phyloP scores from a whole-genome alignment of 2,329 filamentous ascomycete genomes.

The Calcarisporium arbuscula region DNA sequence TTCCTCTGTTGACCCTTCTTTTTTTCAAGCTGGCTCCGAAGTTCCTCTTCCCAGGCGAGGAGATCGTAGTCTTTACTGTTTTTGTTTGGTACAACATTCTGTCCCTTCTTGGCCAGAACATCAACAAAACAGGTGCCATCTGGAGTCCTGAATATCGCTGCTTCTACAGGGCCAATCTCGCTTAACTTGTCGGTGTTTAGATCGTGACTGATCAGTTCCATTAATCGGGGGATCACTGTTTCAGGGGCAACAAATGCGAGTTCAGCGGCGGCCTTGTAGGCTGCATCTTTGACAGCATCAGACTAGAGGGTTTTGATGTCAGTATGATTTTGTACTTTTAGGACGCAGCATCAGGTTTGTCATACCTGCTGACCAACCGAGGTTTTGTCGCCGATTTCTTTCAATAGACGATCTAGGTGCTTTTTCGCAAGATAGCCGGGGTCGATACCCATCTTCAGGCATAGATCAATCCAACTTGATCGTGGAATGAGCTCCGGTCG shows the following conservation, averaged over 20 bases:
- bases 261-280: slow-evolving; percentile 81
- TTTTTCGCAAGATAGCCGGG: slow-evolving; percentile 70
- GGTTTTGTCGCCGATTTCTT: slow-evolving; percentile 54
- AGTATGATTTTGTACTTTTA: slow-evolving; percentile 2
- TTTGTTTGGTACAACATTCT: slow-evolving; percentile 67
- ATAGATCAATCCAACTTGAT: slow-evolving; percentile 83
- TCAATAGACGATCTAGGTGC: slow-evolving; percentile 57
- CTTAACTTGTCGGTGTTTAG: slow-evolving; percentile 64
- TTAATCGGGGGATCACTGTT: slow-evolving; percentile 66
- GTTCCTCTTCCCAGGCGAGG: slow-evolving; percentile 93
- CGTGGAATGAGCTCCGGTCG: slow-evolving; percentile 71
- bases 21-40: slow-evolving; percentile 77
- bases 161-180: slow-evolving; percentile 76
- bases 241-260: slow-evolving; percentile 91
- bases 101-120: slow-evolving; percentile 77
- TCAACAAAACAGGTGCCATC: slow-evolving; percentile 87
- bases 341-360: neutral
- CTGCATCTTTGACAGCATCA: slow-evolving; percentile 54
- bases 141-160: slow-evolving; percentile 85
- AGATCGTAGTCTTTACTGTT: slow-evolving; percentile 94
- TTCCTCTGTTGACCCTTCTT: slow-evolving; percentile 93
- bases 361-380: slow-evolving; percentile 46
- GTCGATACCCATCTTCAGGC: slow-evolving; percentile 72
- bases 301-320: slow-evolving; percentile 15
- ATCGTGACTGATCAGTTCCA: slow-evolving; percentile 68